These are phyloP conservation scores for Aureobasidium lini DNA, from an alignment of 2,329 filamentous ascomycete genomes.

Conservation along the genomic window DNA sequence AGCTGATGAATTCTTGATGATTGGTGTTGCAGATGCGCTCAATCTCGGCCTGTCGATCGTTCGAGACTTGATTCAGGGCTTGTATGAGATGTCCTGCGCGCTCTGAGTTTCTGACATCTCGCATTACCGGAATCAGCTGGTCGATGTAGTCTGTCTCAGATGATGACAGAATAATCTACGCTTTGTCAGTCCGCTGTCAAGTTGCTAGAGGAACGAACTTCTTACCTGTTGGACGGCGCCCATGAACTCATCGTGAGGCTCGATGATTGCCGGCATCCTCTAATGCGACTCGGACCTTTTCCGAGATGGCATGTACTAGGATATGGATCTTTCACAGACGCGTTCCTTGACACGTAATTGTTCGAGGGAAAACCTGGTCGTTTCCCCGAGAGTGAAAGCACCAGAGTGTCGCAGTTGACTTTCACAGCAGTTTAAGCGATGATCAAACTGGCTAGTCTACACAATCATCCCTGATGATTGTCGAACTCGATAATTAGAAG, in stretches of 20 bases:
- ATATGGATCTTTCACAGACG: background rate
- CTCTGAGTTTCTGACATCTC: constrained; percentile 74
- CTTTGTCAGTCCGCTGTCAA: constrained; percentile 10
- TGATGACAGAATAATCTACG: constrained; percentile 82
- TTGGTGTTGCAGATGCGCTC: constrained; percentile 91
- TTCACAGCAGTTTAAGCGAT: background rate
- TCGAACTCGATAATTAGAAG: background rate
- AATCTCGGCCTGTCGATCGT: constrained; percentile 82
- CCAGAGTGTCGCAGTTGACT: background rate
- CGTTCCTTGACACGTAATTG: constrained; percentile 7
- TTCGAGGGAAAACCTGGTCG: background rate
- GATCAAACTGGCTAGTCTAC: background rate
- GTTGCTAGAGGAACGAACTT: background rate
- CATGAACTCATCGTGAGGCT: constrained; percentile 41
- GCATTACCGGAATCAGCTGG: constrained; percentile 87
- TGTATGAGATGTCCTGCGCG: constrained; percentile 67
- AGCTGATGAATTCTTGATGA: constrained; percentile 91
- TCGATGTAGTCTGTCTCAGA: constrained; percentile 93
- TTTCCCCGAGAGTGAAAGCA: background rate
- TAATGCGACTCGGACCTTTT: background rate
- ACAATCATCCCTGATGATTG: background rate
- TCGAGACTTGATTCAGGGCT: constrained; percentile 71
- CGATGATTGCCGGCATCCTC: constrained; percentile 32
- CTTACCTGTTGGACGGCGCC: constrained; percentile 43
- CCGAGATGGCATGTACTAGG: too few relatives aligned